These are phyloP conservation scores for Calonectria pteridis DNA, from an alignment of 2,329 filamentous ascomycete species.

Conservation along the genomic window DNA sequence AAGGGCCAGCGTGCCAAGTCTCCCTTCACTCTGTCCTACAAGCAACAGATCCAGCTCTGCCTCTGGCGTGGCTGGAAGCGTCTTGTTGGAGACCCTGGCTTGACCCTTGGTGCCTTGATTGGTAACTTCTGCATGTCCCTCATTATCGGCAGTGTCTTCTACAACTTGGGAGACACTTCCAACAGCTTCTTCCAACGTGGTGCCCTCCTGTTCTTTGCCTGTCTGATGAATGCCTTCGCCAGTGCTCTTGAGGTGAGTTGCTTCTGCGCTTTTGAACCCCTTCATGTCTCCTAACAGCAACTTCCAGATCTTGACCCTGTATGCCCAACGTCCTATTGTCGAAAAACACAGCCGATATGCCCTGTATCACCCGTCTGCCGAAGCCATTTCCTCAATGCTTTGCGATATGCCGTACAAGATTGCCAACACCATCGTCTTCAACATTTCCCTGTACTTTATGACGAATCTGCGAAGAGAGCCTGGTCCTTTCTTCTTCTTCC, in stretches of 20 bases:
- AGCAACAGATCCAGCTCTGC: constrained; percentile 82
- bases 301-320: constrained; percentile 80
- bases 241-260: constrained; percentile 76
- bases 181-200: constrained; percentile 83
- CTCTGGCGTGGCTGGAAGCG: constrained; percentile 84
- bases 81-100: constrained; percentile 79
- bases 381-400: constrained; percentile 89
- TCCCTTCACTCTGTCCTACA: constrained; percentile 84
- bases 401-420: constrained; percentile 86
- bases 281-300: constrained; percentile 4
- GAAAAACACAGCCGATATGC: constrained; percentile 91
- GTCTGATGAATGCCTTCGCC: constrained; percentile 87
- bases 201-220: constrained; percentile 87
- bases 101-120: constrained; percentile 76
- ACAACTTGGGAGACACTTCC: constrained; percentile 75
- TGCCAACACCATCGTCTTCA: constrained; percentile 80
- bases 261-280: too few relatives aligned
- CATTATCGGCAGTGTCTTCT: constrained; percentile 86
- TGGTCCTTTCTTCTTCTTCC: constrained; percentile 87
- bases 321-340: constrained; percentile 90
- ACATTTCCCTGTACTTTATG: constrained; percentile 88
- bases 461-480: constrained; percentile 81
- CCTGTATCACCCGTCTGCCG: constrained; percentile 88
- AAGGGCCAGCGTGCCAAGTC: constrained; percentile 74
- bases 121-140: constrained; percentile 83